phyloP scores from a whole-genome alignment of 2,329 filamentous ascomycete genomes.

The Hymenoscyphus occultus region DNA sequence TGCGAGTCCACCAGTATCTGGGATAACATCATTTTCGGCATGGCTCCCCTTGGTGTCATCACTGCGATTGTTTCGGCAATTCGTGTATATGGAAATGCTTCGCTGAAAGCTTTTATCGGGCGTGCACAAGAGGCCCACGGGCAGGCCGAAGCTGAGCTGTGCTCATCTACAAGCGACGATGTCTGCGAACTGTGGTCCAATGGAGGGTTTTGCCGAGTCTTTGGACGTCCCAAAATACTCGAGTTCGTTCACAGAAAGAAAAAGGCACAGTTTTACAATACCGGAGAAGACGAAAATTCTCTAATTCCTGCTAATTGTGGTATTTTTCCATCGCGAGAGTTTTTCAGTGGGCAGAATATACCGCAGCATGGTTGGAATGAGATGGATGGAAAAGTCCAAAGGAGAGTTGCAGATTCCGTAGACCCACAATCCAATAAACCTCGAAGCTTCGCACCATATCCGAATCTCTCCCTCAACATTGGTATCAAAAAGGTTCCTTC shows the following conservation, averaged over 20 bases:
- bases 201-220: constrained; percentile 34
- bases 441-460: background rate
- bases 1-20: constrained; percentile 2
- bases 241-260: background rate
- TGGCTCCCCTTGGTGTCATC: constrained; percentile 14
- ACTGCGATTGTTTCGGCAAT: constrained; percentile 13
- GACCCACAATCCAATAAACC: background rate
- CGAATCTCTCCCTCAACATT: background rate
- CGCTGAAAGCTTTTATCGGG: constrained; percentile 10
- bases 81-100: constrained; percentile 4
- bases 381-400: background rate
- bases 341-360: background rate
- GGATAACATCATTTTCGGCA: constrained; percentile 10
- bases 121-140: constrained; percentile 42
- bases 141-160: constrained; percentile 42
- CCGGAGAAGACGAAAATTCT: background rate
- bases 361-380: background rate
- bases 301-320: background rate
- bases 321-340: background rate
- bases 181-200: constrained; percentile 47
- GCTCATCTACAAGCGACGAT: constrained; percentile 46
- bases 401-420: background rate
- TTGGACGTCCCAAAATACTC: background rate
- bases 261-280: background rate
- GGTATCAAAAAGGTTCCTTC: background rate